Evolutionary conservation across 2,329 filamentous ascomycete genomes (phyloP).

Genomic region (Penicillium brevicompactum): DNA sequence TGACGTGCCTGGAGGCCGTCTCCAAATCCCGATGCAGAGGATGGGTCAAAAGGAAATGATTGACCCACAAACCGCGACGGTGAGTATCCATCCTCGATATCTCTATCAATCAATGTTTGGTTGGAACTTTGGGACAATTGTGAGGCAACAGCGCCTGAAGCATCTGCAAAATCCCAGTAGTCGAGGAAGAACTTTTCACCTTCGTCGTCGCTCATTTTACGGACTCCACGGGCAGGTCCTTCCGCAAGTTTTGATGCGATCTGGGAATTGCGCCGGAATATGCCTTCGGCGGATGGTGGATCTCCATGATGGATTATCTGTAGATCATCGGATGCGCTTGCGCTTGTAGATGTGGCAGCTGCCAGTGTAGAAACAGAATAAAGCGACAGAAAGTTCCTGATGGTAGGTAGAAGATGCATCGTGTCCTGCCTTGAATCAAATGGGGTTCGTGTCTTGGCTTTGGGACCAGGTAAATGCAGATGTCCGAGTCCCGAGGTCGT

Average conservation of each 20-base stretch:
- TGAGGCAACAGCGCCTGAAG: conserved; percentile 12
- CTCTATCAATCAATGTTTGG: conserved; percentile 1
- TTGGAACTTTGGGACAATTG: background rate
- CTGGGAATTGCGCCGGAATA: conserved; percentile 28
- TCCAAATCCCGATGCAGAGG: background rate
- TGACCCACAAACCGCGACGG: conserved; percentile 11
- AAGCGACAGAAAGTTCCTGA: background rate
- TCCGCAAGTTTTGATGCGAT: conserved; percentile 33
- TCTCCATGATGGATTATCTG: background rate
- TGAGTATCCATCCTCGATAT: background rate
- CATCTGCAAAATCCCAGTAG: conserved; percentile 45
- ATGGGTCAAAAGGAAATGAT: conserved; percentile 13
- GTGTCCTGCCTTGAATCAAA: too few relatives aligned
- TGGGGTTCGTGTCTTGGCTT: too few relatives aligned
- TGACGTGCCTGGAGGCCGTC: conserved; percentile 35
- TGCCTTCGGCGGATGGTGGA: background rate
- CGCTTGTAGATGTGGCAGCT: background rate
- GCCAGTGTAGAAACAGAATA: background rate
- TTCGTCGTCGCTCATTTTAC: conserved; percentile 50
- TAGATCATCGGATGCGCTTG: background rate
- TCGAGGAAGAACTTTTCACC: conserved; percentile 52
- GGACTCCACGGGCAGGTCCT: conserved; percentile 33
- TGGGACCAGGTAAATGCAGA: too few relatives aligned
- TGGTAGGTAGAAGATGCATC: too few relatives aligned
- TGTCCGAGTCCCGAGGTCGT: too few relatives aligned